Evolutionary conservation across 148 eudicot species (phyloP).

Genomic region (Camellia sinensis): DNA sequence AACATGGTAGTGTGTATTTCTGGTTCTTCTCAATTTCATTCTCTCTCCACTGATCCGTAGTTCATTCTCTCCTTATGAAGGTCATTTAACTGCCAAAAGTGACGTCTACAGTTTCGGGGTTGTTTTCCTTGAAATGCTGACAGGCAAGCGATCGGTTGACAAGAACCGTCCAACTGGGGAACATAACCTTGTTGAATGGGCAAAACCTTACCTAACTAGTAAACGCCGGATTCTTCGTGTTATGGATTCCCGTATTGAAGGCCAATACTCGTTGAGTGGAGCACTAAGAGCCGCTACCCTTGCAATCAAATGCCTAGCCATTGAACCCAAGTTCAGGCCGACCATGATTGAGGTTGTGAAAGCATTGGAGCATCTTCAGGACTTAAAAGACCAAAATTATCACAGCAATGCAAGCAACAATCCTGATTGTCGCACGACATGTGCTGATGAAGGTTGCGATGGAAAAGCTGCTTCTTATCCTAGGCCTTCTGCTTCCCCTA

Average conservation of each 20-base stretch:
- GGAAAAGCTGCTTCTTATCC: conserved; percentile 18
- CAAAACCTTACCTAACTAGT: conserved; percentile 60
- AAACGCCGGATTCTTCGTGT: conserved; percentile 61
- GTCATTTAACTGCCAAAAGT: conserved; percentile 74
- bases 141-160: conserved; percentile 79
- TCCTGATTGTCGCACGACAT: neutral
- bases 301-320: conserved; percentile 64
- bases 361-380: conserved; percentile 59
- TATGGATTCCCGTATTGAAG: conserved; percentile 71
- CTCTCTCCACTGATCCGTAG: neutral
- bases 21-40: neutral
- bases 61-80: conserved; percentile 32
- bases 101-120: conserved; percentile 92
- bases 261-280: conserved; percentile 55
- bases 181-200: conserved; percentile 72
- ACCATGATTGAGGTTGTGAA: conserved; percentile 63
- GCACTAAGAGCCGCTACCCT: conserved; percentile 50
- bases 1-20: neutral
- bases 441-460: conserved; percentile 10
- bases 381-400: conserved; percentile 9
- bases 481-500: conserved; percentile 19
- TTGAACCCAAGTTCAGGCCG: conserved; percentile 64
- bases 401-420: conserved; percentile 5
- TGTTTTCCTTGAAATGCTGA: conserved; percentile 77
- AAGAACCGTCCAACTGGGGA: conserved; percentile 60